Evolutionary conservation across 768 basidiomycete species (phyloP), one percentile per base, ranked within the genome.

Genomic region (Rhodotorula graminis): DNA sequence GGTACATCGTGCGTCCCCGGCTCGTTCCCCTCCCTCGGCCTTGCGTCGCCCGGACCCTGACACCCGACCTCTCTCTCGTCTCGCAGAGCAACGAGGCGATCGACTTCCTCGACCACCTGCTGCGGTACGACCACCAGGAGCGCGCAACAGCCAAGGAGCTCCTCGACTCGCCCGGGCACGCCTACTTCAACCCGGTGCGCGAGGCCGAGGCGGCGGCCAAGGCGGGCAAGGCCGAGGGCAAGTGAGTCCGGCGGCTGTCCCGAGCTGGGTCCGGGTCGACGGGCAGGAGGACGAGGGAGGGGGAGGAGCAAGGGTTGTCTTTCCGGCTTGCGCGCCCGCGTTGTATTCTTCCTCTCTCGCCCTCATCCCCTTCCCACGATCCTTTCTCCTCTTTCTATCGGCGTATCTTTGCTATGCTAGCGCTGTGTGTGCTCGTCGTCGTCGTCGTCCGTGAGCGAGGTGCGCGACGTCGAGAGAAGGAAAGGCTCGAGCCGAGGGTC

Each of bases 31-130:
- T 16, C 1, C 27, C 25, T 31, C 31, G 7, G n/a, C 25, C 46
- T 42, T 10, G 37, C 25, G 4, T 23, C 15, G 31, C 31, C 47
- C 58, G 10, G 11, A 5, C 40, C 12, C 40, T 44, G 40, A 59
- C 58, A 37, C 25, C 25, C 58, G 31, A 42, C 59, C 21, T 27
- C 31, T 53, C 42, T 8, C 50, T 49, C 42, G 14, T 23, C 37
- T 16, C 69, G 75, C 65, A 93, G 97, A 78, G 92, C 93, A 96
- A 92, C 80, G 95, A 98, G 79, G 95, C 95, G 49, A 90, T 97
- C 78, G 93, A 97, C 83, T 89, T 97, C 79, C 83, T 99, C 72
- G 95, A 98, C 83, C 93, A 93, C 82, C 85, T 99, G 33, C 85
- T 97, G 79, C 89, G 92, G 61, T 98, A 97, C 81, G 95, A 64